Percentiles rank a stretch among this genome's conserved stretches.
phyloP scores from a whole-genome alignment of 345 rosid genomes.

The Salix arbutifolia region DNA sequence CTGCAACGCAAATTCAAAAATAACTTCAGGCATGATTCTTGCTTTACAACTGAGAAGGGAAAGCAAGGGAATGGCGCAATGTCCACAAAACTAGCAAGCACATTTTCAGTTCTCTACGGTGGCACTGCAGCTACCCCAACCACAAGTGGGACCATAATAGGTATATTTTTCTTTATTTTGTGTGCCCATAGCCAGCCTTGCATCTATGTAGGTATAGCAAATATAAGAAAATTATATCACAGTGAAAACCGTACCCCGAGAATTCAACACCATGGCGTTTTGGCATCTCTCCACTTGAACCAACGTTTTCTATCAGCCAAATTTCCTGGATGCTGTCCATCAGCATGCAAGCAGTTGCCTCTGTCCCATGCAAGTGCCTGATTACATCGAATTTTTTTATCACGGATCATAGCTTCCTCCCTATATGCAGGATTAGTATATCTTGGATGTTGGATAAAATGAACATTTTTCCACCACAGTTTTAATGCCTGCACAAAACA shows the following conservation, averaged over 20 bases:
- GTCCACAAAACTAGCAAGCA: too few species aligned
- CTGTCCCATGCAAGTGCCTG: slow-evolving; percentile 21
- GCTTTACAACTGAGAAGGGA: background rate
- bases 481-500: slow-evolving; percentile 56
- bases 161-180: background rate
- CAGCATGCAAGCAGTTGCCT: slow-evolving; percentile 13
- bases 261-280: slow-evolving; percentile 82
- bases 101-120: too few species aligned
- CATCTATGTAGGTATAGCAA: background rate
- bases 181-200: background rate
- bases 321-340: slow-evolving; percentile 12
- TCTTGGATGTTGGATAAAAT: slow-evolving; percentile 73
- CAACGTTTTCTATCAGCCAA: slow-evolving; percentile 29
- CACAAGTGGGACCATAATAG: too few species aligned
- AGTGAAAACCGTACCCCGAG: background rate
- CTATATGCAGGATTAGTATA: slow-evolving; percentile 52
- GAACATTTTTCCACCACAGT: slow-evolving; percentile 85
- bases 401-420: slow-evolving; percentile 54
- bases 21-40: background rate
- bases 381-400: slow-evolving; percentile 47
- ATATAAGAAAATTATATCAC: background rate
- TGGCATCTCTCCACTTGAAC: slow-evolving; percentile 85
- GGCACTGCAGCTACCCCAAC: too few species aligned
- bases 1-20: background rate
- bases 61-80: background rate